phyloP scores from a whole-genome alignment of 2,329 filamentous ascomycete genomes.

The Colletotrichum sp. region DNA sequence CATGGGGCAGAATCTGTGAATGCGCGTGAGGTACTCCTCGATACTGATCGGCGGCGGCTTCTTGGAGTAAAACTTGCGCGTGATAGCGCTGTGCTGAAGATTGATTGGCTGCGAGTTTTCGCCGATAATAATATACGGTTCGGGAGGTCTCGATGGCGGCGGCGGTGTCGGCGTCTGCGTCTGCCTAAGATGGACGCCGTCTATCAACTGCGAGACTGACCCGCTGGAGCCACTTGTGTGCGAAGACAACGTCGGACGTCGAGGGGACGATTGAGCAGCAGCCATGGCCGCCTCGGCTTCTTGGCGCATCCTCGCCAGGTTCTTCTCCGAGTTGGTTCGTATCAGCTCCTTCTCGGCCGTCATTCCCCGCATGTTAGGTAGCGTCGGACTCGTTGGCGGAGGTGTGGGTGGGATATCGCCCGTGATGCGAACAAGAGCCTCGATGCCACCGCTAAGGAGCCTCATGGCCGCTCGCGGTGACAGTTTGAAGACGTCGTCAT shows the following conservation, averaged over 20 bases:
- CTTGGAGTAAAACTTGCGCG: conserved; percentile 92
- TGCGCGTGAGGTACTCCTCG: conserved; percentile 82
- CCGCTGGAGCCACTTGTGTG: conserved; percentile 20
- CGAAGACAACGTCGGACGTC: conserved; percentile 1
- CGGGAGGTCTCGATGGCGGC: conserved; percentile 31
- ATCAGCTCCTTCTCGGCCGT: conserved; percentile 67
- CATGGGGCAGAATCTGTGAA: conserved; percentile 92
- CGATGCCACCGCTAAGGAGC: conserved; percentile 75
- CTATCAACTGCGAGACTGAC: conserved; percentile 16
- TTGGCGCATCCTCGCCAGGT: conserved; percentile 48
- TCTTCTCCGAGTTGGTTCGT: conserved; percentile 62
- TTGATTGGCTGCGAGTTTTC: conserved; percentile 75
- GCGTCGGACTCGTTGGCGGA: conserved; percentile 65
- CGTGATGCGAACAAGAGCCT: conserved; percentile 73
- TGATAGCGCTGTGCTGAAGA: conserved; percentile 83
- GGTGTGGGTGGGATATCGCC: conserved; percentile 85
- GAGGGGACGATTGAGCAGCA: neutral
- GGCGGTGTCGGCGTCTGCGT: conserved; percentile 37
- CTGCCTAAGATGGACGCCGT: conserved; percentile 18
- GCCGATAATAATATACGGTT: conserved; percentile 67
- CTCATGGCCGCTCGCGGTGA: conserved; percentile 77
- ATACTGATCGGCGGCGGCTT: conserved; percentile 82
- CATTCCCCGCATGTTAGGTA: conserved; percentile 70
- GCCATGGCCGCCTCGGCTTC: conserved; percentile 35
- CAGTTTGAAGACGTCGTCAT: conserved; percentile 75